Base-by-base conservation (phyloP, 805 yeast species). In the Debaryomyces hansenii region DNA sequence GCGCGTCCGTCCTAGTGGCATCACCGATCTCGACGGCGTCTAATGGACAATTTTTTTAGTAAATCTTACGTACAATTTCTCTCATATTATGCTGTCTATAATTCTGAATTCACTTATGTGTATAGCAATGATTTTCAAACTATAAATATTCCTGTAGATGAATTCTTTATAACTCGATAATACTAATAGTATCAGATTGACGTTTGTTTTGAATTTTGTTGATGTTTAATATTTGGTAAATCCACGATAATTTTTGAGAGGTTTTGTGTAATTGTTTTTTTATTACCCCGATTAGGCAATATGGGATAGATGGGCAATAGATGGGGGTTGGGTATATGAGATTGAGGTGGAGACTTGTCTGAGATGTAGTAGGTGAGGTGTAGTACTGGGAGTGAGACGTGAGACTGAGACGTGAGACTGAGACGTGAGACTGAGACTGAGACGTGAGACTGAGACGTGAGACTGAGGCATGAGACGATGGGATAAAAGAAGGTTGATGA, bases 41-140 rank as follows among this genome's bases (percentile, higher is more conserved):
- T 16, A 29, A n/a, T 28, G 36, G 16, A 11, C 36, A 20, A 38
- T 16, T 9, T 18, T 31, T 40, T 29, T 15, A 9, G 2, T 27
- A 37, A n/a, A 31, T 32, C 31, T 35, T 43, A 57, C 62, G 37
- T 57, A 57, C 62, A 47, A 57, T 57, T 51, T 57, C 62, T 57
- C 62, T 57, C 62, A 57, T 57, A 41, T 21, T 52, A 32, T 40
- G 24, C 11, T n/a, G 34, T 14, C 16, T 31, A 20, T 24, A 34
- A 31, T 31, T 31, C 34, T 31, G 34, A n/a, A n/a, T n/a, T 31
- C 34, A 31, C 16, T 31, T n/a, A 6, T 16, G 34, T 31, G 11
- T 31, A 31, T 31, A 31, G 11, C 34, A 31, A 31, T 31, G 10
- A 7, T 31, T 14, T 31, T 31, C 16, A 14, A 31, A 31, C 14